A percentile compares a stretch with the other conserved stretches of the same genome.
Conservation (phyloP, 2,329 filamentous ascomycete species). For the Trichoderma lentiforme region DNA sequence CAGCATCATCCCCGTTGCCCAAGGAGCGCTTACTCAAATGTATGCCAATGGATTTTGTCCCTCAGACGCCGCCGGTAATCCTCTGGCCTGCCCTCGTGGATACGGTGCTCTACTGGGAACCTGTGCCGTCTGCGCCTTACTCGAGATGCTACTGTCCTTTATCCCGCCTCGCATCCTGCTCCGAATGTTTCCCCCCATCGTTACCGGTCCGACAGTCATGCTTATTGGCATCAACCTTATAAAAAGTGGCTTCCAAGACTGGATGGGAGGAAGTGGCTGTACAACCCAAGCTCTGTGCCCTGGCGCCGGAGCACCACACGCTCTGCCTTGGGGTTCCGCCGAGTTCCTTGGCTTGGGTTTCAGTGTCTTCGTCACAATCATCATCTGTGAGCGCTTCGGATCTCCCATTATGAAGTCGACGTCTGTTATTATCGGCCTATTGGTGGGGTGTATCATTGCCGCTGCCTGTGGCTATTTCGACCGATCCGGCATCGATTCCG, state of each 20-base stretch:
- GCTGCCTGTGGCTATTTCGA: conserved; percentile 77
- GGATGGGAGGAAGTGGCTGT: conserved; percentile 73
- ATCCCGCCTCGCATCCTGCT: conserved; percentile 66
- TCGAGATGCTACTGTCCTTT: conserved; percentile 74
- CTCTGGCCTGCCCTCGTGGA: conserved; percentile 69
- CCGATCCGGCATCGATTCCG: conserved; percentile 64
- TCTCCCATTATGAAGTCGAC: conserved; percentile 81
- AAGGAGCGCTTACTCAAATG: conserved; percentile 72
- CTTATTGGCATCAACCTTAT: conserved; percentile 74
- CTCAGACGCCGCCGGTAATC: conserved; percentile 57
- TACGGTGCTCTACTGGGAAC: conserved; percentile 74
- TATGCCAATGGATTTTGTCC: conserved; percentile 69
- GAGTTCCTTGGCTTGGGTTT: conserved; percentile 79
- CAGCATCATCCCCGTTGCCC: conserved; percentile 41
- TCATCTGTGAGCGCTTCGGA: conserved; percentile 77
- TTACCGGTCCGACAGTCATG: conserved; percentile 68
- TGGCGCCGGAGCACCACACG: conserved; percentile 62
- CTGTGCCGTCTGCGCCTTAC: conserved; percentile 58
- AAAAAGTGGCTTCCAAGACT: conserved; percentile 68
- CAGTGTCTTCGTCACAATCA: conserved; percentile 74
- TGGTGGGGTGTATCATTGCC: conserved; percentile 74
- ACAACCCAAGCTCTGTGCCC: conserved; percentile 58
- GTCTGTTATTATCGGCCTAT: conserved; percentile 69
- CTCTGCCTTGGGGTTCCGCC: conserved; percentile 73
- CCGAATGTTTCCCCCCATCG: conserved; percentile 74